Evolutionary conservation across 306 rosid species (phyloP).

Genomic region (Sechiopsis laciniata): DNA sequence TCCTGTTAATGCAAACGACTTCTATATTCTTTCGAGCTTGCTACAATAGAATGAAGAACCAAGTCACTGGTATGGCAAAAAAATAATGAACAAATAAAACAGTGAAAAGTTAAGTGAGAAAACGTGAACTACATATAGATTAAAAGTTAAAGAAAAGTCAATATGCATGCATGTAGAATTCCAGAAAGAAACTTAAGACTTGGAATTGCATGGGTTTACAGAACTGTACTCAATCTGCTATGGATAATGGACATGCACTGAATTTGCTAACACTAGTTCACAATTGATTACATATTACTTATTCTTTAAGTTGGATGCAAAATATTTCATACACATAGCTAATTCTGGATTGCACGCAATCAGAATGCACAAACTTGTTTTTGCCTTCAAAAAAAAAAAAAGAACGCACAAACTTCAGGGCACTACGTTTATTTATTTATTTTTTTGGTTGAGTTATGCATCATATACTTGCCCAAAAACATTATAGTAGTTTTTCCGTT

Average conservation of each 20-base stretch:
- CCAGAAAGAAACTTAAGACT: background rate
- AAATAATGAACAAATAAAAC: background rate
- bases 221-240: conserved; percentile 11
- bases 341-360: background rate
- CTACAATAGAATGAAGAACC: conserved; percentile 36
- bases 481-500: background rate
- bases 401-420: background rate
- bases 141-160: background rate
- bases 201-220: background rate
- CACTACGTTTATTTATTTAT: background rate
- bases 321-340: background rate
- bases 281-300: background rate
- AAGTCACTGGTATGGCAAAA: conserved; percentile 35
- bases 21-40: conserved; percentile 34
- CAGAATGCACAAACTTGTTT: background rate
- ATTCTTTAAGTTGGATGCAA: conserved; percentile 1
- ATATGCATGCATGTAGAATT: background rate
- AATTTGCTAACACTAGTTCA: background rate
- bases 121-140: background rate
- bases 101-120: conserved; percentile 1
- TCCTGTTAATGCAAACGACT: conserved; percentile 43
- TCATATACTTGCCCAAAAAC: background rate
- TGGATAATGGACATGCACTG: background rate
- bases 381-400: no score
- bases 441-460: background rate